phyloP scores from a whole-genome alignment of 768 basidiomycete species.

The Goffeauzyma gilvescens region DNA sequence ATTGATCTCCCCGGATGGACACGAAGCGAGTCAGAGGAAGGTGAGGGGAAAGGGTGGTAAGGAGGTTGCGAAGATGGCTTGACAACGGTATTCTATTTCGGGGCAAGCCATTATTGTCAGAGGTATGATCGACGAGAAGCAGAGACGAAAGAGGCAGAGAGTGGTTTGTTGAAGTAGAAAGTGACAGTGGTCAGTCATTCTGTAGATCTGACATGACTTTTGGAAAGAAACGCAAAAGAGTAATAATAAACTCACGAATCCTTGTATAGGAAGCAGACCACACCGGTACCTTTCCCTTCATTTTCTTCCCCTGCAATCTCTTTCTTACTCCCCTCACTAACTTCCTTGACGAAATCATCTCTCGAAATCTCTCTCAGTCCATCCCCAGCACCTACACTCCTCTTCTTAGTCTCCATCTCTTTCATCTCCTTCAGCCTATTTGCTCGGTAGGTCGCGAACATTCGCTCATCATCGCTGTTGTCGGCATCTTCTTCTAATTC shows the following conservation, averaged over 20 bases:
- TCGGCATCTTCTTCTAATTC: constrained; percentile 52
- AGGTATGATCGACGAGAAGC: neutral
- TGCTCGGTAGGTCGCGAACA: constrained; percentile 47
- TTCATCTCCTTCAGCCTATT: constrained; percentile 49
- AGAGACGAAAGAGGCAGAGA: neutral
- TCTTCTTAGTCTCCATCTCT: constrained; percentile 40
- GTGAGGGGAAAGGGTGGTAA: constrained; percentile 53
- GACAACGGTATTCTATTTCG: constrained; percentile 52
- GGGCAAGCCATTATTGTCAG: neutral
- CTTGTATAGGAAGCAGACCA: constrained; percentile 86
- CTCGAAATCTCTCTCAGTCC: constrained; percentile 48
- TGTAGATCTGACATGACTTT: too few relatives aligned
- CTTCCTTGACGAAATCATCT: constrained; percentile 84
- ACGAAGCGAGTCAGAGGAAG: constrained; percentile 90
- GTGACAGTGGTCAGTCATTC: too few relatives aligned
- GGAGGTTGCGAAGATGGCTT: constrained; percentile 51
- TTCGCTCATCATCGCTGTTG: constrained; percentile 57
- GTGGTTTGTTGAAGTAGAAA: neutral
- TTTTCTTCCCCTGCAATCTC: constrained; percentile 44
- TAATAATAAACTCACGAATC: constrained; percentile 83
- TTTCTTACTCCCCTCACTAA: constrained; percentile 73
- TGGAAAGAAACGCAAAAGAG: neutral
- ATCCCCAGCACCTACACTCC: constrained; percentile 44
- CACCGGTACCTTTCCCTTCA: constrained; percentile 54
- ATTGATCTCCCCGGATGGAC: constrained; percentile 82